Evolutionary conservation across 371 early-diverging fungal genomes (phyloP).

Genomic region (Mucor irregularis): DNA sequence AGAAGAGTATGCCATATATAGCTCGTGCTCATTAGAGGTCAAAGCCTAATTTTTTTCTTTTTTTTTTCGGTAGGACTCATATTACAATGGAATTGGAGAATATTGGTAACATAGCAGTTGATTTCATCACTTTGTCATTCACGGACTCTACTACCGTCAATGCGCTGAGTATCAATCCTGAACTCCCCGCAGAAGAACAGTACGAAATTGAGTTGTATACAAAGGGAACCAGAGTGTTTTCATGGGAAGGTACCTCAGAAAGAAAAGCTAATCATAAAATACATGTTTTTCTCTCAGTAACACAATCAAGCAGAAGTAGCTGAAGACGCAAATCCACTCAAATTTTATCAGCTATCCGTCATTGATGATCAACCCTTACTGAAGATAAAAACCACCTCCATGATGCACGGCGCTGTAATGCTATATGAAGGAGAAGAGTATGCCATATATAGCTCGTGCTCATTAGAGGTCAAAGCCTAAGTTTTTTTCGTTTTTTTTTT

Average conservation of each 20-base stretch:
- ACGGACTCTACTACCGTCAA: slow-evolving; percentile 58
- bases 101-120: slow-evolving; percentile 68
- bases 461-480: not conserved
- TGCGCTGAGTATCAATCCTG: slow-evolving; percentile 43
- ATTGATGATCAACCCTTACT: slow-evolving; percentile 72
- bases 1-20: slow-evolving; percentile 74
- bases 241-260: slow-evolving; percentile 49
- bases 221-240: slow-evolving; percentile 65
- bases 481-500: not conserved
- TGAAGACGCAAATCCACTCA: no score
- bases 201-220: slow-evolving; percentile 77
- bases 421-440: slow-evolving; percentile 83
- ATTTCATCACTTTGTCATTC: slow-evolving; percentile 70
- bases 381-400: slow-evolving; percentile 58
- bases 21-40: no score
- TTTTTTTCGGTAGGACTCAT: slow-evolving; percentile 11
- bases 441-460: no score
- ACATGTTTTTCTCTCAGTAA: no score
- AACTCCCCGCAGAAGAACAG: slow-evolving; percentile 67
- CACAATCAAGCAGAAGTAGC: no score
- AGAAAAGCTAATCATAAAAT: slow-evolving; percentile 52
- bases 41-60: not conserved
- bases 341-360: slow-evolving; percentile 57
- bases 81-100: slow-evolving; percentile 72
- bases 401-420: slow-evolving; percentile 72